Base-by-base conservation (phyloP, 2,329 filamentous ascomycete species). In the Epichloe brachyelytri region DNA sequence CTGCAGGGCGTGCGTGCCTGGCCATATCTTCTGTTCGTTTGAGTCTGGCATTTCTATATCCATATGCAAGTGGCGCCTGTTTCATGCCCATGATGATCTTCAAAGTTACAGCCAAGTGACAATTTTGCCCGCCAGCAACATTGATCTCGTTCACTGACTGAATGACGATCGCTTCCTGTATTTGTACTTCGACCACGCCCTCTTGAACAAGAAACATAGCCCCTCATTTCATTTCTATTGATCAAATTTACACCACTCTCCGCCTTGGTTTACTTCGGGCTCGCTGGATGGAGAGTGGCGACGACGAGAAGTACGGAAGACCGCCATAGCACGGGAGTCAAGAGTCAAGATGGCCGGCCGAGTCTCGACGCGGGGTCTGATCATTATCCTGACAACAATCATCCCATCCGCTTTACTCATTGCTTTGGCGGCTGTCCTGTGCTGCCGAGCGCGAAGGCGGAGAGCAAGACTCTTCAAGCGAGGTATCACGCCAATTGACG, bases 401-500 rank as follows among this genome's bases (percentile, higher is more conserved):
- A 69, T 76, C 43, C 66, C 76, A 2, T 71, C 67, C 10, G 57
- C 74, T 33, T 56, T 69, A 15, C 60, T 74, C 46, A 58, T 67
- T 50, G 49, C 54, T 36, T 52, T 66, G 19, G 64, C 65, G 4
- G 58, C 60, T 17, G 55, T 70, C 3, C 60, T 73, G 44, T 58
- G 69, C 37, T 72, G 67, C 53, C 64, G 68, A 48, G 63, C 69
- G 15, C 67, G 63, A 40, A 65, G 69, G 41, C 69, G 68, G 41
- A 68, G 62, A 44, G 59, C 63, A 26, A 68, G 67, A 4, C 68
- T 80, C 51, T 71, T 77, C 56, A 69, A 71, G 48, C 69, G 80
- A 48, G 78, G 77, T 46, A 77, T 78, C 43, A 78, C 78, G 0
- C 80, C 80, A 12, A 81, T 83, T 53, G 73, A 77, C 55, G 80